Evolutionary conservation across 257 asterid species (phyloP).

Genomic region (Dorcoceras hygrometricum): DNA sequence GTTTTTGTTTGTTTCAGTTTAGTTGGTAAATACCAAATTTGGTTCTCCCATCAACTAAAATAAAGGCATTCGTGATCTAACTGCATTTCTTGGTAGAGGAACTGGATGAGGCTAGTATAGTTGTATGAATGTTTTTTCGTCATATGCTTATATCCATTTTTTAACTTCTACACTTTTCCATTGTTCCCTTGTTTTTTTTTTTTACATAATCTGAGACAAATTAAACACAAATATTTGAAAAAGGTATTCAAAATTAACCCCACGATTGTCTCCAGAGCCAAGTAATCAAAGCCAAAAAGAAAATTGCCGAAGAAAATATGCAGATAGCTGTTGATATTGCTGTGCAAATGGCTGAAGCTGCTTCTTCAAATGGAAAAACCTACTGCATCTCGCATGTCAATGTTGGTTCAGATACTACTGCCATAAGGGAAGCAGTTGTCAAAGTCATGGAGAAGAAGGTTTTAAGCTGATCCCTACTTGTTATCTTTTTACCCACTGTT

Average conservation of each 20-base stretch:
- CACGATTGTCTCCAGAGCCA: conserved; percentile 53
- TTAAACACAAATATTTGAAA: background rate
- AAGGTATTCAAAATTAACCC: conserved; percentile 10
- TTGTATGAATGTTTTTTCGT: background rate
- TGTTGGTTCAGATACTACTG: conserved; percentile 89
- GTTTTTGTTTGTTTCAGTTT: background rate
- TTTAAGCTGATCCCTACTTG: conserved; percentile 17
- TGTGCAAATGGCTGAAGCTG: conserved; percentile 63
- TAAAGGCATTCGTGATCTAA: background rate
- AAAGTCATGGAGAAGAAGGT: conserved; percentile 94
- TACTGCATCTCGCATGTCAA: conserved; percentile 66
- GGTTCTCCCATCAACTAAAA: background rate
- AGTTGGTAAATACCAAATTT: background rate
- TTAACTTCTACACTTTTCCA: background rate
- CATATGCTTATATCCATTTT: too few species aligned
- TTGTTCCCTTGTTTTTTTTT: background rate
- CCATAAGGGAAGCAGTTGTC: conserved; percentile 97
- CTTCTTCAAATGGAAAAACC: conserved; percentile 67
- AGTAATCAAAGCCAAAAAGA: conserved; percentile 78
- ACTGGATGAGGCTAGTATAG: background rate
- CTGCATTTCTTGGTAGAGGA: background rate
- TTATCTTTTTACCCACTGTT: conserved; percentile 1
- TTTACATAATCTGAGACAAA: conserved; percentile 15
- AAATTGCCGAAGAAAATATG: conserved; percentile 76
- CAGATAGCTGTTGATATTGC: conserved; percentile 71